Percentiles rank a stretch among this genome's conserved stretches.
These are phyloP conservation scores for Sarcodon sp. DNA, from an alignment of 768 basidiomycete species.

Conservation along the genomic window DNA sequence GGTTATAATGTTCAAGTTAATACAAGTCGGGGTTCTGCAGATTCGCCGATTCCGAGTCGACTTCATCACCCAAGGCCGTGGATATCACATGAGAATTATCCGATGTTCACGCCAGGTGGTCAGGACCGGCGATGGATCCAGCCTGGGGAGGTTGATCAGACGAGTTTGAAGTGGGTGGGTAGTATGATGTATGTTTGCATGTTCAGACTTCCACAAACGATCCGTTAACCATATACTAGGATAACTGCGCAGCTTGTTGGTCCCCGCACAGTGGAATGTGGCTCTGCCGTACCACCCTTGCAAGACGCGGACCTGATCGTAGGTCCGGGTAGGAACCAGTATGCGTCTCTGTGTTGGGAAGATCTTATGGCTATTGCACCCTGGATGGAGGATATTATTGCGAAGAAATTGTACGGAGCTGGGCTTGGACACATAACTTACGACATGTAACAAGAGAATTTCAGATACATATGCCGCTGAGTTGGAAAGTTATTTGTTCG, in stretches of 20 bases:
- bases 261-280: slow-evolving; percentile 24
- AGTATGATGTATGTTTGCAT: slow-evolving; percentile 40
- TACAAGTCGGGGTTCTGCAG: background rate
- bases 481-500: too few relatives aligned
- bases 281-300: slow-evolving; percentile 19
- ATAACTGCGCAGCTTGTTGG: slow-evolving; percentile 47
- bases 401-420: slow-evolving; percentile 52
- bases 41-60: background rate
- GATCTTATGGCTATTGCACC: slow-evolving; percentile 66
- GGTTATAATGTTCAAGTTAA: background rate
- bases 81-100: slow-evolving; percentile 45
- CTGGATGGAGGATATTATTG: slow-evolving; percentile 61
- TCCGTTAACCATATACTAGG: slow-evolving; percentile 21
- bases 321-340: slow-evolving; percentile 40
- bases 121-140: slow-evolving; percentile 52
- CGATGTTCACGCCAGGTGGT: slow-evolving; percentile 61
- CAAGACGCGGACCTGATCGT: slow-evolving; percentile 38
- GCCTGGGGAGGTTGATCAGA: slow-evolving; percentile 36
- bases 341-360: slow-evolving; percentile 55
- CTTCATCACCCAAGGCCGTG: slow-evolving; percentile 23
- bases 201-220: background rate
- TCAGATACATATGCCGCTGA: too few relatives aligned
- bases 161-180: slow-evolving; percentile 63
- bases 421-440: slow-evolving; percentile 41
- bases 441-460: too few relatives aligned